Base-by-base conservation (phyloP, 345 rosid species). In the Alliaria petiolata region DNA sequence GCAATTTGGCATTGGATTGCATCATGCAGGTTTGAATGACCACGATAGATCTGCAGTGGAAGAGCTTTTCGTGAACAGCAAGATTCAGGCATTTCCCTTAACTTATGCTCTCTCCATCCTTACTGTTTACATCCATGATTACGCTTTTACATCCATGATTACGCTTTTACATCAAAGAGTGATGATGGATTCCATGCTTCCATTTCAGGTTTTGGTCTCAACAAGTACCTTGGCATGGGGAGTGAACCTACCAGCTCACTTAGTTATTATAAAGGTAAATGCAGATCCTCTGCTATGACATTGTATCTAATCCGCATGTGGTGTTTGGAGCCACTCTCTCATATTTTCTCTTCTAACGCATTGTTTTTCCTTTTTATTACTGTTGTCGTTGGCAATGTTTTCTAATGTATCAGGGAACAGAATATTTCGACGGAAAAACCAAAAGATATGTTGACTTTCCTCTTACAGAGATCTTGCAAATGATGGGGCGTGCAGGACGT, bases 401-500 rank as follows among this genome's bases (percentile, higher is more conserved):
- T 49, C 11, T 71, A 12, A 63, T 70, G 50, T 64, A 60, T 17
- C 89, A 93, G 98, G 98, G 98, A 75, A 93, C 97, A 34, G 98
- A 93, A 78, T 93, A 84, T 76, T 93, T 85, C 68, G 98, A 93
- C 73, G 98, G 95, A 60, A 93, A 93, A 87, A 45, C 97, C 71
- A 93, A 91, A 82, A 86, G 97, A 87, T 93, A 93, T 79, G 96
- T 89, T 9, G 97, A 91, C 78, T 91, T 84, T 42, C 98, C 98
- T 4, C 92, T 91, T 82, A 93, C 98, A 20, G 98, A 93, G 79
- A 93, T 93, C 67, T 80, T 93, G 86, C 98, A 93, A 86, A 93
- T 93, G 98, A 93, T 93, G 98, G 98, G 98, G 40, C 98, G 98
- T 81, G 98, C 98, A 19, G 98, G 98, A 39, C 93, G 98, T 35